Evolutionary conservation across 768 basidiomycete species (phyloP).

Genomic region (Multifurca ochricompacta): DNA sequence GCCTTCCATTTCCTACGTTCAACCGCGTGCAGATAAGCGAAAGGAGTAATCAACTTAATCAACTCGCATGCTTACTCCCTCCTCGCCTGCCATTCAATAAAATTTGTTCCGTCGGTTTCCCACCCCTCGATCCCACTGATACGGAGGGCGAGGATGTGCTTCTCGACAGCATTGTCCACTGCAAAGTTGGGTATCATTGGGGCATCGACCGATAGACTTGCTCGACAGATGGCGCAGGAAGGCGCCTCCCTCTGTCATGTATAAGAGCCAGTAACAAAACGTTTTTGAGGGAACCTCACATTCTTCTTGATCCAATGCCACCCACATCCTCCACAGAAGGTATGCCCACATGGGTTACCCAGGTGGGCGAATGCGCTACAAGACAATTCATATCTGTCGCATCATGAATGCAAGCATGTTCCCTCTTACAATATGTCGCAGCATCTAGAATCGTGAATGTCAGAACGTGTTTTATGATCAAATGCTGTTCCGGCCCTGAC

Average conservation of each 20-base stretch:
- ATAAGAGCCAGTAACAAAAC: background rate
- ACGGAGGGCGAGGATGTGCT: constrained; percentile 44
- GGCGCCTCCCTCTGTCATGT: constrained; percentile 33
- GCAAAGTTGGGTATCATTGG: constrained; percentile 60
- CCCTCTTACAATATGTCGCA: constrained; percentile 56
- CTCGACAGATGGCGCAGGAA: constrained; percentile 56
- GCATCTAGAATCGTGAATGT: constrained; percentile 39
- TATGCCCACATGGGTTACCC: constrained; percentile 68
- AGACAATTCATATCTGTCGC: background rate
- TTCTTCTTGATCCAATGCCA: constrained; percentile 50
- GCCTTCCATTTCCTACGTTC: constrained; percentile 15
- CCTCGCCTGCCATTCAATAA: constrained; percentile 45
- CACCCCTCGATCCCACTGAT: constrained; percentile 44
- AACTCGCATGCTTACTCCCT: constrained; percentile 39
- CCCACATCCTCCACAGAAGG: constrained; percentile 61
- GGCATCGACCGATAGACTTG: constrained; percentile 30
- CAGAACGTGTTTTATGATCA: background rate
- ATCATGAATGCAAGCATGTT: constrained; percentile 1
- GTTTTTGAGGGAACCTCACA: constrained; percentile 32
- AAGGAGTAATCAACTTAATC: background rate
- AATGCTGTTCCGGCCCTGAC: constrained; percentile 30
- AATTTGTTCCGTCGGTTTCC: constrained; percentile 40
- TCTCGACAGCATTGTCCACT: constrained; percentile 52
- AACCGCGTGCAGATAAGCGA: constrained; percentile 1
- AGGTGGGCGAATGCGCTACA: constrained; percentile 52